Evolutionary conservation across 805 yeast species (phyloP).

Genomic region (Ogataea pilisensis): DNA sequence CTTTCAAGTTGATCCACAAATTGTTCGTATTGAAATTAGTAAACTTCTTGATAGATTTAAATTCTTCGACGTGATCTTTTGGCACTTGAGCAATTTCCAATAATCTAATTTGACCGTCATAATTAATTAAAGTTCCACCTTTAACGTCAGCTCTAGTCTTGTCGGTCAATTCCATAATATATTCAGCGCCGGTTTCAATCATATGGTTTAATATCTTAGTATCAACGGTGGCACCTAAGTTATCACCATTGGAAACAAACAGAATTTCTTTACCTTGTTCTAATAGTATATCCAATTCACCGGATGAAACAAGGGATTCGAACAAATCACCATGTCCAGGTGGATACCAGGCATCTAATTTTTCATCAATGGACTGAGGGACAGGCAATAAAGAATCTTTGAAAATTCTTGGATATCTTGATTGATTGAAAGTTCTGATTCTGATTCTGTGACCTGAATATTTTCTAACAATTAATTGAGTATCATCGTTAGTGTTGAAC

Average conservation of each 20-base stretch:
- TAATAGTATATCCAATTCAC: slow-evolving; percentile 84
- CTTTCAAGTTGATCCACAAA: slow-evolving; percentile 93
- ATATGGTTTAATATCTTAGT: slow-evolving; percentile 85
- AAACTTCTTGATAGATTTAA: slow-evolving; percentile 96
- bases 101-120: slow-evolving; percentile 90
- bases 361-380: slow-evolving; percentile 70
- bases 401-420: slow-evolving; percentile 93
- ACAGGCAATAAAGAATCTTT: slow-evolving; percentile 96
- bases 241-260: slow-evolving; percentile 97
- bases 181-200: slow-evolving; percentile 88
- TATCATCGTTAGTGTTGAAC: slow-evolving; percentile 94
- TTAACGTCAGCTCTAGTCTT: slow-evolving; percentile 99
- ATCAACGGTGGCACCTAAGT: slow-evolving; percentile 97
- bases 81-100: slow-evolving; percentile 98
- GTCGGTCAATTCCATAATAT: slow-evolving; percentile 97
- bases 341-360: slow-evolving; percentile 91
- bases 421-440: slow-evolving; percentile 94
- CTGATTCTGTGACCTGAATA: slow-evolving; percentile 95
- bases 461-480: slow-evolving; percentile 91
- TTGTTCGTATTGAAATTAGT: slow-evolving; percentile 98
- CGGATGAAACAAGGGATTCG: slow-evolving; percentile 83
- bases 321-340: slow-evolving; percentile 99
- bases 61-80: slow-evolving; percentile 96
- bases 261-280: slow-evolving; percentile 92
- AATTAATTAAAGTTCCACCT: slow-evolving; percentile 97